phyloP scores from a whole-genome alignment of 73 alveolate species.

The Tetrahymena elliotti region DNA sequence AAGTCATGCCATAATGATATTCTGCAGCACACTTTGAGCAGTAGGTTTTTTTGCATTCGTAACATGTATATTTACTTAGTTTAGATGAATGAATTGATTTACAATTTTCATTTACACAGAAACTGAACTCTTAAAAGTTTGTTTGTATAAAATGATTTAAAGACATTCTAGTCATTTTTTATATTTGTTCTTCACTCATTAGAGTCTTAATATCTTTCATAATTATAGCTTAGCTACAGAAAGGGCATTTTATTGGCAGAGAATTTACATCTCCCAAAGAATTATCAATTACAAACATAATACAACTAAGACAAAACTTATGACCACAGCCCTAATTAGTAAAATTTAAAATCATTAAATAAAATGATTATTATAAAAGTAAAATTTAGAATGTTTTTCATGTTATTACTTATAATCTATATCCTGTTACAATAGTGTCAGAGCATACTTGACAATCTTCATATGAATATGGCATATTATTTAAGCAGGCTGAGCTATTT shows the following conservation, averaged over 20 bases:
- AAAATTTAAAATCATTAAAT: not conserved
- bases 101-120: not conserved
- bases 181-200: not conserved
- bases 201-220: not conserved
- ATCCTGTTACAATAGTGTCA: not conserved
- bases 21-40: not conserved
- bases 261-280: constrained; percentile 24
- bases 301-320: constrained; percentile 23
- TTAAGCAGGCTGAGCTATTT: not conserved
- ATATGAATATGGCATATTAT: not conserved
- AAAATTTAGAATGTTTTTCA: too few relatives aligned
- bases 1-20: constrained; percentile 35
- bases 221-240: not conserved
- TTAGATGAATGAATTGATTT: not conserved
- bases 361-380: too few relatives aligned
- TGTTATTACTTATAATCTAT: not conserved
- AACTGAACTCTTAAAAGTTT: not conserved
- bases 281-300: constrained; percentile 11
- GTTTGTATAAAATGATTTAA: not conserved
- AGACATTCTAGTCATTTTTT: not conserved
- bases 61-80: not conserved
- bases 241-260: constrained; percentile 33
- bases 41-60: not conserved
- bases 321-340: constrained; percentile 35
- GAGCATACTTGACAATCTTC: not conserved